Evolutionary conservation across 306 rosid genomes (phyloP).

Genomic region (Cicer yamashitae): DNA sequence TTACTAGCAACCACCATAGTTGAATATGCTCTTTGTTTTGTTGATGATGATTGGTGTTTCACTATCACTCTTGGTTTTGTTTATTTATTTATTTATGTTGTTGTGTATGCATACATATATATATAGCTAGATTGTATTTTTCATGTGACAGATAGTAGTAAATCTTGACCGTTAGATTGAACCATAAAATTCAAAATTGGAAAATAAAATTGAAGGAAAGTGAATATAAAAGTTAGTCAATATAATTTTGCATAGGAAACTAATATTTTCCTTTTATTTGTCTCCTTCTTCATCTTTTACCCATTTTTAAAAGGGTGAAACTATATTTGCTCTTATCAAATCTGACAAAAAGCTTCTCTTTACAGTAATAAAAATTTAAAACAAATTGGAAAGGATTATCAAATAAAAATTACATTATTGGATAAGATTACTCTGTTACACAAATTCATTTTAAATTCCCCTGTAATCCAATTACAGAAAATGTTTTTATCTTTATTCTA

Average conservation of each 20-base stretch:
- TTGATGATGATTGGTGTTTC: neutral
- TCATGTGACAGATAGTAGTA: no score
- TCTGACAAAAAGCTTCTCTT: neutral
- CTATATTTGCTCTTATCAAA: neutral
- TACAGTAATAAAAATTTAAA: neutral
- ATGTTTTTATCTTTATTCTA: no score
- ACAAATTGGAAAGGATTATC: no score
- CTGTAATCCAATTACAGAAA: no score
- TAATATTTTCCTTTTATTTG: neutral
- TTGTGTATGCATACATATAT: neutral
- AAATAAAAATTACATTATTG: no score
- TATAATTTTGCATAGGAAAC: no score
- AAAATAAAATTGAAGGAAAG: no score
- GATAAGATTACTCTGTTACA: no score
- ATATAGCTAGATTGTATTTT: no score
- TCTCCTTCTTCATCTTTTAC: neutral
- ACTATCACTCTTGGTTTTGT: neutral
- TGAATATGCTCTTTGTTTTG: constrained; percentile 3
- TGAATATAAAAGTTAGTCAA: no score
- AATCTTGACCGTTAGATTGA: no score
- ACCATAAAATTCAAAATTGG: no score
- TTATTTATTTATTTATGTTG: neutral
- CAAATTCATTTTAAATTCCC: neutral
- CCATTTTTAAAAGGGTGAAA: neutral
- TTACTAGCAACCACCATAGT: constrained; percentile 35